Evolutionary conservation across 192 early-diverging fungal species (phyloP), one percentile per base, ranked within the genome.

Genomic region (Coemansia sp.): DNA sequence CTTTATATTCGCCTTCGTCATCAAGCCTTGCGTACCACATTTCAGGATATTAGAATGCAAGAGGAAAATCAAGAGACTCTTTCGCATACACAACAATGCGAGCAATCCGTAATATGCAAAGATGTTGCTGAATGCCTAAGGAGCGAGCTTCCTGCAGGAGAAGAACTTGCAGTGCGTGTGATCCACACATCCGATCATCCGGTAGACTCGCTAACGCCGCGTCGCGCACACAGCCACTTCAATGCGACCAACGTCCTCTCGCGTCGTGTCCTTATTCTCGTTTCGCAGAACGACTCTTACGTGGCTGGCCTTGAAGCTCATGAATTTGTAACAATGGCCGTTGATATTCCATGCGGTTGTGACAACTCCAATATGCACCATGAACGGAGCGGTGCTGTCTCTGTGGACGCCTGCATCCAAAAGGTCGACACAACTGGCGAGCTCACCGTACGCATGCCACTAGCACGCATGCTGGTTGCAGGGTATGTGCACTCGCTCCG

Each of bases 371-470:
- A 26, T 38, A 16, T 26, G 57, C 33, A n/a, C 6, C 56, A 64
- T 11, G 20, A 33, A 23, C 56, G 38, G 38, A 53, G 26, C 10
- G 51, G 51, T 53, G 24, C 51, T 26, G 51, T 53, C 24, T 9
- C 68, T 16, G 71, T 77, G 21, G 63, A 83, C 33, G 67, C 66
- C 5, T 77, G 73, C 66, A 79, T 84, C 18, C 74, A 77, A 43
- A 84, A 84, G 41, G 38, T 84, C 20, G 83, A 84, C 64, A 77
- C 72, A 1, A 66, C 78, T 9, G 83, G 83, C 10, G 59, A 61
- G 49, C 76, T 74, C 21, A 24, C 63, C 43, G 8, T 33, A 12
- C 67, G 74, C 20, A 71, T 67, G 66, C 73, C 73, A 0, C 59
- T 78, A 21, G 72, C 62, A 14, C 64, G 71, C 7, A 49, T 66